These are phyloP conservation scores for Fusarium torreyae DNA, from an alignment of 2,329 filamentous ascomycete genomes.

Conservation along the genomic window DNA sequence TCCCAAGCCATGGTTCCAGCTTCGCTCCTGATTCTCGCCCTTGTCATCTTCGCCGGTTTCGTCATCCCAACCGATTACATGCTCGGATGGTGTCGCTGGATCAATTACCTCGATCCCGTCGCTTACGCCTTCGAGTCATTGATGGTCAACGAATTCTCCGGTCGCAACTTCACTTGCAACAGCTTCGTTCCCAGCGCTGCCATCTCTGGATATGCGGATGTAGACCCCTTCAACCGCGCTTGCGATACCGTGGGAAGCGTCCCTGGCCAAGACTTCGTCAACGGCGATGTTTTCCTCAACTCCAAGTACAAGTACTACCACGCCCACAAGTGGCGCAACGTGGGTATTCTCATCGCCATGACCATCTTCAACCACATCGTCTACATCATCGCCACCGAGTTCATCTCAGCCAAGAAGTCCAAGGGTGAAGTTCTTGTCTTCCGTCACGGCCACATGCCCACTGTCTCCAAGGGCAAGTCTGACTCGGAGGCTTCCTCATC, in stretches of 20 bases:
- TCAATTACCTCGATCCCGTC: conserved; percentile 76
- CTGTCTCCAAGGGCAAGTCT: conserved; percentile 27
- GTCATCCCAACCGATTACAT: conserved; percentile 62
- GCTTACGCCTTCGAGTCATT: conserved; percentile 77
- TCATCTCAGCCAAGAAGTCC: conserved; percentile 64
- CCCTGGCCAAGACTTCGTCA: conserved; percentile 60
- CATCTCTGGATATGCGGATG: conserved; percentile 51
- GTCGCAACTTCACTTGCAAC: conserved; percentile 49
- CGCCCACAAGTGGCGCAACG: conserved; percentile 68
- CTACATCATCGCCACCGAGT: conserved; percentile 67
- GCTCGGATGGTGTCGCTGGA: conserved; percentile 78
- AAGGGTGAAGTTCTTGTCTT: conserved; percentile 75
- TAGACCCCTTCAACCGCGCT: conserved; percentile 53
- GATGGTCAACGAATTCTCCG: conserved; percentile 76
- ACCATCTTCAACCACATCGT: conserved; percentile 62
- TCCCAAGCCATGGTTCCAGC: conserved; percentile 62
- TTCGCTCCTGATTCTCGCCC: conserved; percentile 55
- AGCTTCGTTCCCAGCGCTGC: conserved; percentile 46
- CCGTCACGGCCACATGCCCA: conserved; percentile 59
- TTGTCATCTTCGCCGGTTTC: conserved; percentile 65
- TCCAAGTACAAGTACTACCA: conserved; percentile 63
- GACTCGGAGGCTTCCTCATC: conserved; percentile 44
- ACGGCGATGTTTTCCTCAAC: conserved; percentile 64
- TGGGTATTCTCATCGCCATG: conserved; percentile 70
- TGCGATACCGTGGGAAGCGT: conserved; percentile 65